phyloP scores from a whole-genome alignment of 2,329 filamentous ascomycete genomes.

The Penicillium sp. region DNA sequence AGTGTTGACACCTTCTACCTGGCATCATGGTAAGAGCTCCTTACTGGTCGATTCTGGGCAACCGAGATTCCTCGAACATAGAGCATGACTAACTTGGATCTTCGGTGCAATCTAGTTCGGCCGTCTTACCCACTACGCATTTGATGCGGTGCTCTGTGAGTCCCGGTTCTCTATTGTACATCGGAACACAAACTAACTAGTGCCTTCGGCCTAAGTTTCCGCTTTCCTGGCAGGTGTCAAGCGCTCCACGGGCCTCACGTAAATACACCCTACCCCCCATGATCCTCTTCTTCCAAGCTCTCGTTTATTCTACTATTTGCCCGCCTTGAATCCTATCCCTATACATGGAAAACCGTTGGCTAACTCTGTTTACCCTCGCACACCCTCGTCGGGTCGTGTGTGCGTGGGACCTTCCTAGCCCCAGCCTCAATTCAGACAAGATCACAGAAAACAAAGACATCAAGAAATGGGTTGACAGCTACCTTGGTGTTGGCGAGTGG shows the following conservation, averaged over 20 bases:
- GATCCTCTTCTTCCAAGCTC: constrained; percentile 8
- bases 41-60: not conserved
- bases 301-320: not conserved
- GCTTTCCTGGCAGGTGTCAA: constrained; percentile 96
- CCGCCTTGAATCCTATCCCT: not conserved
- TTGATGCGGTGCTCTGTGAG: constrained; percentile 28
- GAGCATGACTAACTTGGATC: constrained; percentile 5
- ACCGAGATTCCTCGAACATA: not conserved
- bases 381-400: constrained; percentile 29
- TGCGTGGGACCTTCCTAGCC: constrained; percentile 38
- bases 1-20: not conserved
- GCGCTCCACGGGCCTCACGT: constrained; percentile 96
- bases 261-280: constrained; percentile 51
- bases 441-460: constrained; percentile 80
- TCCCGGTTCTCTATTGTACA: not conserved
- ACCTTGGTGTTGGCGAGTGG: constrained; percentile 92
- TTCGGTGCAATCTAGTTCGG: constrained; percentile 18
- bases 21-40: constrained; percentile 19
- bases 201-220: constrained; percentile 62
- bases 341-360: constrained; percentile 8
- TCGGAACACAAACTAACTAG: constrained; percentile 4
- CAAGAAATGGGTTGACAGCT: constrained; percentile 86
- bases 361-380: constrained; percentile 31
- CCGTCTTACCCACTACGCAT: constrained; percentile 29
- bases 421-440: constrained; percentile 84